Percentiles rank a stretch among this genome's conserved stretches.
These are phyloP conservation scores for Phytophthora pisi DNA, from an alignment of 352 stramenopile species.

Conservation along the genomic window DNA sequence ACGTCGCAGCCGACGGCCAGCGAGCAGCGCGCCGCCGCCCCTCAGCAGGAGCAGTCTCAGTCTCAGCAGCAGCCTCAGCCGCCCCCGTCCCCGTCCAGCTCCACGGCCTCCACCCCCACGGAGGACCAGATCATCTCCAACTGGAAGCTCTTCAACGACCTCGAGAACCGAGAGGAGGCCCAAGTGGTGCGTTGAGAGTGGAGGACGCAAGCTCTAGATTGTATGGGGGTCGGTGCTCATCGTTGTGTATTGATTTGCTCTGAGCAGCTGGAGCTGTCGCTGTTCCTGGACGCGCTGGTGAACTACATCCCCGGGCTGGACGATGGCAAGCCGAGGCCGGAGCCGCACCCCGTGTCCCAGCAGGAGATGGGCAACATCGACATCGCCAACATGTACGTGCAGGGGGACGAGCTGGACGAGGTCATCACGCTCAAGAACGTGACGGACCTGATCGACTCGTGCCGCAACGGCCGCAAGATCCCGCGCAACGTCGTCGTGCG, in stretches of 20 bases:
- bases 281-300: slow-evolving; percentile 77
- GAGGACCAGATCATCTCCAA: slow-evolving; percentile 78
- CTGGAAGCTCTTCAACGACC: slow-evolving; percentile 89
- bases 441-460: slow-evolving; percentile 78
- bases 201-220: background rate
- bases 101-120: slow-evolving; percentile 41
- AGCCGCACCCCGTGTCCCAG: slow-evolving; percentile 40
- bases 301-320: slow-evolving; percentile 81
- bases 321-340: slow-evolving; percentile 35
- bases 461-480: slow-evolving; percentile 79
- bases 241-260: background rate
- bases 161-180: slow-evolving; percentile 85
- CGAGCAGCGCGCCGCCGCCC: slow-evolving; percentile 28
- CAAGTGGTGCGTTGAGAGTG: slow-evolving; percentile 58
- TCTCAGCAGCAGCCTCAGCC: slow-evolving; percentile 20
- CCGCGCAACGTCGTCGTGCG: slow-evolving; percentile 77
- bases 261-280: slow-evolving; percentile 70
- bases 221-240: background rate
- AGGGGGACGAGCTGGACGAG: slow-evolving; percentile 59
- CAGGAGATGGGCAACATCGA: slow-evolving; percentile 77
- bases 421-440: slow-evolving; percentile 74
- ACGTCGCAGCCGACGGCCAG: slow-evolving; percentile 14
- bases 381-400: slow-evolving; percentile 86
- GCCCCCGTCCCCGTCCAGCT: slow-evolving; percentile 32
- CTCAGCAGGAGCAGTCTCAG: slow-evolving; percentile 6